Evolutionary conservation across 768 basidiomycete genomes (phyloP).

Genomic region (Mycena indigotica): DNA sequence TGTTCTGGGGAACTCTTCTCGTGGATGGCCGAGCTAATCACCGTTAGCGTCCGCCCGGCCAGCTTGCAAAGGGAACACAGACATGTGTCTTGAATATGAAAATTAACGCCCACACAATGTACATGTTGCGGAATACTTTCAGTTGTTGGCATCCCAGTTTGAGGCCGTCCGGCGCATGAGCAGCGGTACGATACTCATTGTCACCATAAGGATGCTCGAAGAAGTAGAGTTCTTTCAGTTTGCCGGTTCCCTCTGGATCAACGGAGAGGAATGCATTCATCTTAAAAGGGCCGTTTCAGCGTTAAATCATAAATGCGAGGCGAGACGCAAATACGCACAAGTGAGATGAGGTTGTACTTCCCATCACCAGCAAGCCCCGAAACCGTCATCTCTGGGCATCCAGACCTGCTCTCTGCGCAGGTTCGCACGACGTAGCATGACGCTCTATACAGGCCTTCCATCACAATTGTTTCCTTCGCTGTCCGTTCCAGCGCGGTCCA

Average conservation of each 20-base stretch:
- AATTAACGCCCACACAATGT: conserved; percentile 3
- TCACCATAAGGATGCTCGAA: conserved; percentile 8
- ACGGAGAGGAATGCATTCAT: too few species aligned
- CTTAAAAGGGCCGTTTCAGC: too few species aligned
- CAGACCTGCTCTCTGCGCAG: conserved; percentile 7
- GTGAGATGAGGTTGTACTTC: conserved; percentile 7
- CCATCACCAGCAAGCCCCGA: conserved; percentile 4
- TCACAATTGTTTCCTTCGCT: neutral
- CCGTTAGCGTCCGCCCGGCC: too few species aligned
- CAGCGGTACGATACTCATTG: neutral
- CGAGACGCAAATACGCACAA: conserved; percentile 10
- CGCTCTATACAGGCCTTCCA: conserved; percentile 15
- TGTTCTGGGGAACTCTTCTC: too few species aligned
- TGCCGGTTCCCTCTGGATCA: conserved; percentile 9
- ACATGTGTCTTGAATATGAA: neutral
- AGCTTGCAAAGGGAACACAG: too few species aligned
- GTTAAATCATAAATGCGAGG: too few species aligned
- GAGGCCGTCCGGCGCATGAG: neutral
- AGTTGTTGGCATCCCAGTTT: neutral
- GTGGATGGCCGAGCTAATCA: too few species aligned
- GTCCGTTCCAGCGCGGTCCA: too few species aligned
- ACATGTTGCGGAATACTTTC: neutral
- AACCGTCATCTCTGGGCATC: conserved; percentile 16
- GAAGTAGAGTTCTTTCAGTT: conserved; percentile 3
- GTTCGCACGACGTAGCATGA: neutral